Evolutionary conservation across 306 rosid species (phyloP), one percentile per base, ranked within the genome.

Genomic region (Parietaria judaica): DNA sequence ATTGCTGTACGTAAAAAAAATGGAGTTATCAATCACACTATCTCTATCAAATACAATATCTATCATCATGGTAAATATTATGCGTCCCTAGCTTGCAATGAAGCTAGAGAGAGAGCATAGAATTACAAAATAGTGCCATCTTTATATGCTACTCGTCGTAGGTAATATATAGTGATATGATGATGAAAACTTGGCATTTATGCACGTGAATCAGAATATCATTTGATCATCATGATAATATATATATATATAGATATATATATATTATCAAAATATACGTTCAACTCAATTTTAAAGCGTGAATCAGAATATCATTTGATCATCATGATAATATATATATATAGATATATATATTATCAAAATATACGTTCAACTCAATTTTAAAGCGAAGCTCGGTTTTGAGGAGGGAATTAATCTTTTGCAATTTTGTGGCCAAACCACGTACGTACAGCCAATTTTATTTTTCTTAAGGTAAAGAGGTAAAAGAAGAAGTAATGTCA

Each of bases 391-490:
- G 31, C 31, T 23, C 31, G 31, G 31, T 23, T 23, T 23, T 23
- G 31, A 0, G 51, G 11, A 43, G 45, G 41, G 54, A 50, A 65
- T n/a, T n/a, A n/a, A n/a, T 54, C 60, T 54, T 38, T 65, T 70
- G 63, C 14, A 60, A 37, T 14, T 65, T 38, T 41, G 15, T 50
- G 58, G 39, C 55, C 62, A 56, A 36, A 51, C 17, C 56, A 3
- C 34, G 34, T 23, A 3, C 34, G 34, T 23, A 23, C 31, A 23
- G 31, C 31, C 31, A 23, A 23, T 23, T 23, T 51, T 49, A n/a
- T n/a, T 51, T 58, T 49, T 56, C 68, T 65, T 66, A 68, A 51
- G 17, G 66, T 58, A 46, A 36, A 63, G 51, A 36, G 45, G 45
- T 51, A 74, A n/a, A 35, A 11, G 36, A 58, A 17, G 3, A n/a